phyloP scores from a whole-genome alignment of 1,284 basidiomycete species.

The Apiotrichum akiyoshidainum region DNA sequence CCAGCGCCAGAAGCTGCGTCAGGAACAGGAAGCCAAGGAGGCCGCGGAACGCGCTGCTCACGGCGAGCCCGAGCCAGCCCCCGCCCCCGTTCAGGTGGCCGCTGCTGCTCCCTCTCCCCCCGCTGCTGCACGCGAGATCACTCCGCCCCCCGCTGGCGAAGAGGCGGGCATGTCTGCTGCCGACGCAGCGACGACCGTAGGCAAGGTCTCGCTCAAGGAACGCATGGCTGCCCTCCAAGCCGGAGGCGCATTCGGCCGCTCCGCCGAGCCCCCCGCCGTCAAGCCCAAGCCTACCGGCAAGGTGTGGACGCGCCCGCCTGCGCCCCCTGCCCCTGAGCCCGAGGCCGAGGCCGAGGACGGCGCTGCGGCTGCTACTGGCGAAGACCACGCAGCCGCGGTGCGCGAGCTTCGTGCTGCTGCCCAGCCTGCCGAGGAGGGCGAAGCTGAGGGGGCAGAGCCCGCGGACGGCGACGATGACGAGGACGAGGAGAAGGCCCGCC shows the following conservation, averaged over 20 bases:
- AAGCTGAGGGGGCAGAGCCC: not conserved
- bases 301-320: constrained; percentile 67
- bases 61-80: constrained; percentile 9
- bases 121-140: not conserved
- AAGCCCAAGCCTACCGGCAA: constrained; percentile 60
- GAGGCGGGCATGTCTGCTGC: constrained; percentile 64
- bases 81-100: not conserved
- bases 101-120: constrained; percentile 7
- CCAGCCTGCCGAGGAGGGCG: not conserved
- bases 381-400: too few species aligned
- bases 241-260: constrained; percentile 63
- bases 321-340: constrained; percentile 51
- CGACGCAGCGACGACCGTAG: constrained; percentile 77
- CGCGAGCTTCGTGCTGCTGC: not conserved
- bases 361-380: constrained; percentile 18
- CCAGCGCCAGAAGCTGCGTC: constrained; percentile 49
- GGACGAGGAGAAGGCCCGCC: constrained; percentile 48
- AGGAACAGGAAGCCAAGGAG: constrained; percentile 48
- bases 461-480: constrained; percentile 45
- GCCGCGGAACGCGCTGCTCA: constrained; percentile 22
- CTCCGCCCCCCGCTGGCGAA: constrained; percentile 10
- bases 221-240: constrained; percentile 88
- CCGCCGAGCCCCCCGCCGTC: constrained; percentile 55
- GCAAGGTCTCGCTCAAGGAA: constrained; percentile 69
- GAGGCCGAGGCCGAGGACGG: constrained; percentile 43